Evolutionary conservation across 1,284 basidiomycete species (phyloP).

Genomic region (Malassezia pachydermatis): DNA sequence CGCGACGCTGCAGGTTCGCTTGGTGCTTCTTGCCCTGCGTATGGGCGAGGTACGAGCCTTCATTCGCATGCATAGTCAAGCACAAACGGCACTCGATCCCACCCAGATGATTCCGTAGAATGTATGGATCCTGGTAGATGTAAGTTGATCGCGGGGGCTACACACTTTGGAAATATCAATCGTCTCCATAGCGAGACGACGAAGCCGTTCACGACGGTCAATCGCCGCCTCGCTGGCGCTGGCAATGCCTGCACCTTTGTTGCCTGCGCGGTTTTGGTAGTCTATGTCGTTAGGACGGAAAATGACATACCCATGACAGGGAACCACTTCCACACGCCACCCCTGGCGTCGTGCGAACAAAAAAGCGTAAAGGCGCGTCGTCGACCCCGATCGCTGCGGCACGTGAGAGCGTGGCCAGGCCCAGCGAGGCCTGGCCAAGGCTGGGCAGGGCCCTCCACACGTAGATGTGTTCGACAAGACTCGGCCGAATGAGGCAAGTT

Average conservation of each 20-base stretch:
- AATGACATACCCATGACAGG: too few relatives aligned
- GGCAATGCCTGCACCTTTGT: constrained; percentile 51
- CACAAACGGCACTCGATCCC: constrained; percentile 96
- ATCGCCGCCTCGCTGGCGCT: constrained; percentile 87
- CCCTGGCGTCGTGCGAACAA: not conserved
- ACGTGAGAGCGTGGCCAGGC: not conserved
- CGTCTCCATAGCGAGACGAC: constrained; percentile 63
- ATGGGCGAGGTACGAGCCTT: constrained; percentile 96
- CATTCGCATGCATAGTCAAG: constrained; percentile 94
- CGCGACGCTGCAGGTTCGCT: constrained; percentile 89
- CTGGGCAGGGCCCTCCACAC: too few relatives aligned
- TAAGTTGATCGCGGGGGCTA: too few relatives aligned
- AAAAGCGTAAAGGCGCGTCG: not conserved
- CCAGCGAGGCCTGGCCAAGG: constrained; percentile 5
- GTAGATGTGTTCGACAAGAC: too few relatives aligned
- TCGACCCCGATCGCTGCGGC: constrained; percentile 1
- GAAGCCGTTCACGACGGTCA: constrained; percentile 81
- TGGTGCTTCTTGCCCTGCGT: constrained; percentile 99
- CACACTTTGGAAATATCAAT: constrained; percentile 36
- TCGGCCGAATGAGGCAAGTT: too few relatives aligned
- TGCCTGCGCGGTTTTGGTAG: constrained; percentile 47
- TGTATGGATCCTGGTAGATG: constrained; percentile 78
- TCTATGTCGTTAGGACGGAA: too few relatives aligned
- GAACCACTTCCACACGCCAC: not conserved
- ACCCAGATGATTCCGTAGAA: constrained; percentile 90